Base-by-base conservation (phyloP, 495 filamentous ascomycete genomes). In the Echria macrotheca region DNA sequence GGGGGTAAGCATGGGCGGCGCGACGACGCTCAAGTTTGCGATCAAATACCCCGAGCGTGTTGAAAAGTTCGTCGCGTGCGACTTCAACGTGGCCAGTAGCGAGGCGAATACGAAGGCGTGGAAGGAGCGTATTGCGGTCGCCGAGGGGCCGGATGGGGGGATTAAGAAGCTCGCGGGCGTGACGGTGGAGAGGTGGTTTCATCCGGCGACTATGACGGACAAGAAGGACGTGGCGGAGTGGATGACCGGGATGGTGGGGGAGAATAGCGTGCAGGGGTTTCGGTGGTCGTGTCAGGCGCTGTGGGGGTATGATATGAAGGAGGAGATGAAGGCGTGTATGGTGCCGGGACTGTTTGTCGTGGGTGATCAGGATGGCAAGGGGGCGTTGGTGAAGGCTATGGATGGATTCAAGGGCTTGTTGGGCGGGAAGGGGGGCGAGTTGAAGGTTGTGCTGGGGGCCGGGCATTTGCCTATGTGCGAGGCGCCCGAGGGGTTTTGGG, bases 391-490 rank as follows among this genome's bases (percentile, higher is more conserved):
- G 0, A 78, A 78, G 64, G 84, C 83, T 1, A 91, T 91, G 86
- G 77, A 80, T 44, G 79, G 82, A 22, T 88, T 91, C 73, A 79
- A 74, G 48, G 68, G 65, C 0, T 63, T 69, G 38, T 58, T 86
- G 48, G 79, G 77, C 3, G 45, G 52, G 4, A 60, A 61, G 1
- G 79, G 73, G 1, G 76, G 77, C 0, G 74, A 79, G 59, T 68
- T 84, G 48, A 76, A 70, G 60, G 60, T 83, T 42, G 76, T 91
- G 42, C 76, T 82, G 1, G 64, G 69, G 19, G 83, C 86, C 0
- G 87, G 87, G 0, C 87, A 93, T 69, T 63, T 93, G 66, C 87
- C 87, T 3, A 93, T 93, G 87, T 81, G 78, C 28, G 86, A 93
- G 71, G 78, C 83, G 50, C 83, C 84, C 7, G 65, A 66, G 50